These are phyloP conservation scores for Podaxis sp. DNA, from an alignment of 768 basidiomycete genomes.

Conservation along the genomic window DNA sequence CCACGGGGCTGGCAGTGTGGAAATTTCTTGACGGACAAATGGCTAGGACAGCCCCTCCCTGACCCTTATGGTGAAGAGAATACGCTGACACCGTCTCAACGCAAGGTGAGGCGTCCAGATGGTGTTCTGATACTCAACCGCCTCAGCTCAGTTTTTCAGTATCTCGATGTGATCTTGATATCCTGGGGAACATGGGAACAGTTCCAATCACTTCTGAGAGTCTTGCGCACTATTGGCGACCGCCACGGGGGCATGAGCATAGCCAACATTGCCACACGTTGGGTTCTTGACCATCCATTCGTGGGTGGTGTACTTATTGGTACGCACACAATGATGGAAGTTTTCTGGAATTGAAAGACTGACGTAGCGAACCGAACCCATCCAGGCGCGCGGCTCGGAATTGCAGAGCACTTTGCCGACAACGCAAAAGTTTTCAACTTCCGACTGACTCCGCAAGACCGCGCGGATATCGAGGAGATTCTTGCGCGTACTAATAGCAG, in stretches of 20 bases:
- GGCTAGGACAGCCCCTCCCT: conserved; percentile 62
- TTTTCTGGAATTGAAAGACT: background rate
- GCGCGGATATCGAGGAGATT: conserved; percentile 53
- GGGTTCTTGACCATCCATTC: conserved; percentile 71
- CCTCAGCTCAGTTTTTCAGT: conserved; percentile 35
- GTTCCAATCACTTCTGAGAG: conserved; percentile 58
- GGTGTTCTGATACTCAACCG: background rate
- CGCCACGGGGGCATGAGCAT: conserved; percentile 62
- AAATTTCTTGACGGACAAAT: conserved; percentile 71
- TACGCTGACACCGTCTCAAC: conserved; percentile 68
- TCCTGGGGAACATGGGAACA: conserved; percentile 75
- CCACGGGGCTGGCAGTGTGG: conserved; percentile 54
- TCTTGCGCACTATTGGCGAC: conserved; percentile 58
- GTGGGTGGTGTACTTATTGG: conserved; percentile 79
- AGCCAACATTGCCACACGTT: conserved; percentile 73
- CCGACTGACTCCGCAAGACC: conserved; percentile 49
- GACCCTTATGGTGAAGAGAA: conserved; percentile 53
- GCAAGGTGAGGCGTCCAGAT: conserved; percentile 48
- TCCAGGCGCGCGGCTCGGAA: conserved; percentile 64
- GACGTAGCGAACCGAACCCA: background rate
- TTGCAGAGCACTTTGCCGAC: conserved; percentile 67
- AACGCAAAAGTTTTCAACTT: conserved; percentile 61
- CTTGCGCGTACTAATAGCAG: conserved; percentile 55
- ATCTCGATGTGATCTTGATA: conserved; percentile 74
- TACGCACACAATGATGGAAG: conserved; percentile 20